A percentile compares a stretch with the other conserved stretches of the same genome.
Conservation (phyloP, 495 filamentous ascomycete species). For the Daldinia bambusicola region DNA sequence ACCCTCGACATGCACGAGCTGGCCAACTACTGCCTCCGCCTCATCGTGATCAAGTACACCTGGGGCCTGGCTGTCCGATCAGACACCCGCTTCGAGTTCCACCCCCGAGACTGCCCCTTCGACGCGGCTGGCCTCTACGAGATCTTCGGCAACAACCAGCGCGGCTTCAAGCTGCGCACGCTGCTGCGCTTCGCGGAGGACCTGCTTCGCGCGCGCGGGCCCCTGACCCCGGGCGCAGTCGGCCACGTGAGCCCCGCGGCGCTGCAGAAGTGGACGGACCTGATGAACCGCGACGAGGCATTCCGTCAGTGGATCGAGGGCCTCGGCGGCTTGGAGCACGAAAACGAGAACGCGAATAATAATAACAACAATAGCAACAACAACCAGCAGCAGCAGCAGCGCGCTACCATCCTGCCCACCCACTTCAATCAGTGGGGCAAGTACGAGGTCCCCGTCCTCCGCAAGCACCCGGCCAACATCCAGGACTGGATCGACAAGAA, state of each 20-base stretch:
- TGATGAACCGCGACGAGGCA: background rate
- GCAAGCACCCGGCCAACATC: background rate
- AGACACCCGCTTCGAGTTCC: background rate
- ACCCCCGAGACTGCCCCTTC: conserved; percentile 14
- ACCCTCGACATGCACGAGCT: conserved; percentile 21
- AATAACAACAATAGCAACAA: too few species aligned
- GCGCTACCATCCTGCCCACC: conserved; percentile 9
- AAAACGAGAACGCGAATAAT: background rate
- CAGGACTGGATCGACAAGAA: background rate
- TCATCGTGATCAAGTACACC: conserved; percentile 23
- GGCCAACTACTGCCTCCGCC: conserved; percentile 23
- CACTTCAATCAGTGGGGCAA: conserved; percentile 21
- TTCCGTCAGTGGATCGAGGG: conserved; percentile 16
- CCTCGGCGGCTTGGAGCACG: conserved; percentile 10
- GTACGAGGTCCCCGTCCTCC: background rate
- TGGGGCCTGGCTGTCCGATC: background rate
- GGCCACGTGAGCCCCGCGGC: background rate
- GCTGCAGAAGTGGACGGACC: conserved; percentile 5
- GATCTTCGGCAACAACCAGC: background rate
- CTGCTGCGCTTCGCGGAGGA: conserved; percentile 16
- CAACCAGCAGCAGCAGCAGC: too few species aligned
- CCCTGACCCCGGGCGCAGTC: background rate
- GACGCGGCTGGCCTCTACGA: conserved; percentile 4
- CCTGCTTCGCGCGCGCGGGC: background rate
- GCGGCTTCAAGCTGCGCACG: background rate